phyloP scores from a whole-genome alignment of 2,329 filamentous ascomycete genomes.

The Teratosphaeria destructans region DNA sequence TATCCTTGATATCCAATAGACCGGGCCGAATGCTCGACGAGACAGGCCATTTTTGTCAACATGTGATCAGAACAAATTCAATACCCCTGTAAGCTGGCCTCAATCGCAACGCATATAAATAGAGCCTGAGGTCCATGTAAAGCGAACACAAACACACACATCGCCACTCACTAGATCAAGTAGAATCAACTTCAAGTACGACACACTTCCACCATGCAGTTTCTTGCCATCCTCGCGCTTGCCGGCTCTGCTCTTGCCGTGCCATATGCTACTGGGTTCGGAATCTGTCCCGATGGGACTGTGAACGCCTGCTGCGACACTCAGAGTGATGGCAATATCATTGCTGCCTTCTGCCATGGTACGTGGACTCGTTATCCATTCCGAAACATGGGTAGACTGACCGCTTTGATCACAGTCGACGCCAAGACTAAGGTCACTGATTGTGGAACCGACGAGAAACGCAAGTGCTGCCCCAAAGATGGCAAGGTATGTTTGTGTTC shows the following conservation, averaged over 20 bases:
- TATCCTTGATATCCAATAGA: neutral
- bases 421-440: neutral
- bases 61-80: too few species aligned
- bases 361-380: neutral
- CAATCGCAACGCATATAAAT: too few species aligned
- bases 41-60: neutral
- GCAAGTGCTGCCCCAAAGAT: neutral
- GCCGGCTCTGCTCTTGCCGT: neutral
- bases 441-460: neutral
- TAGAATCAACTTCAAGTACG: neutral
- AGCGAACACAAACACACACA: neutral
- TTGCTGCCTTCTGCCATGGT: neutral
- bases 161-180: neutral
- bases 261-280: neutral
- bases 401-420: neutral
- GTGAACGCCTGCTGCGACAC: neutral
- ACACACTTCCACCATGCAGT: neutral
- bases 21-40: neutral
- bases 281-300: neutral
- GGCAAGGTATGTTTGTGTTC: neutral
- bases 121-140: too few species aligned
- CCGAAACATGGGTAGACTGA: neutral
- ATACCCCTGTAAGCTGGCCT: too few species aligned
- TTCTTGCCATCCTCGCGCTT: neutral
- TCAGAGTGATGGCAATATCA: neutral